Evolutionary conservation across 352 stramenopile species (phyloP).

Genomic region (Chrysophaeum taylorii): DNA sequence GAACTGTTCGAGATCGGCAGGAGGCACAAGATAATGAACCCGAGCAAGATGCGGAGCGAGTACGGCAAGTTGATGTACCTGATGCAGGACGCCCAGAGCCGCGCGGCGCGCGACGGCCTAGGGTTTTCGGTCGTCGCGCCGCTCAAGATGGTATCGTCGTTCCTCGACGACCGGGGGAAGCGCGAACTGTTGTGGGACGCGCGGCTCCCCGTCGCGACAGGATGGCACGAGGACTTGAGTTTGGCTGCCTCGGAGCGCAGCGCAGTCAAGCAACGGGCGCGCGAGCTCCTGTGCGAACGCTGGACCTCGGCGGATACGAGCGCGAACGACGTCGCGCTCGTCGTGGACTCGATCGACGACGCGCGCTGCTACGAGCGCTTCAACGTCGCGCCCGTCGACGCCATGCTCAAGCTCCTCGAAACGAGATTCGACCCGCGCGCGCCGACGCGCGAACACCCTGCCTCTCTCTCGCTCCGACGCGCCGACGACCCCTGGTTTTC

Average conservation of each 20-base stretch:
- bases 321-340: slow-evolving; percentile 75
- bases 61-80: slow-evolving; percentile 90
- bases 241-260: not conserved
- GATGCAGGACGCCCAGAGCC: slow-evolving; percentile 70
- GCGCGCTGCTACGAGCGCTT: slow-evolving; percentile 87
- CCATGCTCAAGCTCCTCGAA: slow-evolving; percentile 73
- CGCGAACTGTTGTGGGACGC: slow-evolving; percentile 58
- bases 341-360: slow-evolving; percentile 87
- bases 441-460: not conserved
- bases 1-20: slow-evolving; percentile 75
- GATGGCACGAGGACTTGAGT: slow-evolving; percentile 25
- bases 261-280: too few species aligned
- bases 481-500: not conserved
- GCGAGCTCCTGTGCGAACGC: not conserved
- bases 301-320: slow-evolving; percentile 44
- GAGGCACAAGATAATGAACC: slow-evolving; percentile 86
- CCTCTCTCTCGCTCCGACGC: not conserved
- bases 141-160: slow-evolving; percentile 53
- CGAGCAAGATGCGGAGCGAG: slow-evolving; percentile 68
- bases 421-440: slow-evolving; percentile 49
- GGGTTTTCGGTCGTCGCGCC: slow-evolving; percentile 58
- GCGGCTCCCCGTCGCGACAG: slow-evolving; percentile 51
- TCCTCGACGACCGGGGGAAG: slow-evolving; percentile 47
- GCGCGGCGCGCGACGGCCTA: slow-evolving; percentile 54
- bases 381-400: slow-evolving; percentile 82